phyloP scores from a whole-genome alignment of 768 basidiomycete genomes.

The Auricularia auricula-judae region DNA sequence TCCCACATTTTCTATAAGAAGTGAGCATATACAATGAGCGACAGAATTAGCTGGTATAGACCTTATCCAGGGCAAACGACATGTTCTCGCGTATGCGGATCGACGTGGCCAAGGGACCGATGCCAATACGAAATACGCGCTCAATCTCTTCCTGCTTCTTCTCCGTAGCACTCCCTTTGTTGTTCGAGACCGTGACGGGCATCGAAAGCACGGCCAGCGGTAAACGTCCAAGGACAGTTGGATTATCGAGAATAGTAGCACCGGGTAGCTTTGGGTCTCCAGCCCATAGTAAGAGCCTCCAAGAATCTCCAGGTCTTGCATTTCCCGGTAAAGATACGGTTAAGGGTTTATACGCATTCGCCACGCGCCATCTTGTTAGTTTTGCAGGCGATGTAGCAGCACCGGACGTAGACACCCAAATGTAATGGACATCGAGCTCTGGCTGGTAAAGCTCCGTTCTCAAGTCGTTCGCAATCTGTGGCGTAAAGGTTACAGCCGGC shows the following conservation, averaged over 20 bases:
- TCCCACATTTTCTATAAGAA: slow-evolving; percentile 84
- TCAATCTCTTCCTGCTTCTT: slow-evolving; percentile 58
- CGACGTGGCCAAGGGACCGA: neutral
- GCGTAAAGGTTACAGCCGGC: slow-evolving; percentile 47
- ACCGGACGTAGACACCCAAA: slow-evolving; percentile 36
- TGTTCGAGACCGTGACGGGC: slow-evolving; percentile 36
- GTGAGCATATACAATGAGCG: neutral
- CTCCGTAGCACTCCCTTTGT: slow-evolving; percentile 15
- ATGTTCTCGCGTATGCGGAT: slow-evolving; percentile 67
- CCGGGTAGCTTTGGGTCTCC: slow-evolving; percentile 29
- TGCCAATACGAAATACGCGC: slow-evolving; percentile 32
- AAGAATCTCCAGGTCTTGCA: slow-evolving; percentile 42
- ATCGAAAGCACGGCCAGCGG: slow-evolving; percentile 63
- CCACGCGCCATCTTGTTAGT: slow-evolving; percentile 61
- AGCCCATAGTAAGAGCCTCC: slow-evolving; percentile 53
- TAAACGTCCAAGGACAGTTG: neutral
- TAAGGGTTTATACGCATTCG: slow-evolving; percentile 70
- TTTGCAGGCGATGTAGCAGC: slow-evolving; percentile 31
- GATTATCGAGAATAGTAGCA: slow-evolving; percentile 27
- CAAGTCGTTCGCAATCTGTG: slow-evolving; percentile 83
- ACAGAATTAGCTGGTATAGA: slow-evolving; percentile 19
- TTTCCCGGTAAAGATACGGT: slow-evolving; percentile 50
- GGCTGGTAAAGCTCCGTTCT: slow-evolving; percentile 60
- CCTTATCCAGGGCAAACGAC: slow-evolving; percentile 90
- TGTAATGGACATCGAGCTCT: slow-evolving; percentile 54